Base-by-base conservation (phyloP, 176 grass and related monocot species). In the Sorghum bicolor region DNA sequence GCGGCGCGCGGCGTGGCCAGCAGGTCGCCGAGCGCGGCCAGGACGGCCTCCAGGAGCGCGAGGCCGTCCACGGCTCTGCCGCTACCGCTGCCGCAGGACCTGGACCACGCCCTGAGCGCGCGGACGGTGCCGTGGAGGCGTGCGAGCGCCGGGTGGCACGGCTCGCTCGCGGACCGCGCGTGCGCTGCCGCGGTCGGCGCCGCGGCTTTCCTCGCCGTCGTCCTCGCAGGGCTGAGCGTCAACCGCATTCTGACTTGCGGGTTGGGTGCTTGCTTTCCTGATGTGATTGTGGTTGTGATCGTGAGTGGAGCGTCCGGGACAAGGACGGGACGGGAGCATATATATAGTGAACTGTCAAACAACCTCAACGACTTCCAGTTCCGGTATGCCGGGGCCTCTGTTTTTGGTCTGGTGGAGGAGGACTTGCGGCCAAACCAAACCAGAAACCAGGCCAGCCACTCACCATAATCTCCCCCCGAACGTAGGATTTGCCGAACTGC, bases 101-200 rank as follows among this genome's bases (percentile, higher is more conserved):
- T 16, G 30, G 75, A 79, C 90, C 93, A 95, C 0, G 75, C 40
- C 5, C 41, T 13, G 70, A 91, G 87, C n/a, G 47, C 6, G 15
- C 70, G 43, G 40, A 92, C 39, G 5, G 55, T 26, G 78, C 66
- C 75, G 17, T 90, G 29, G 28, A 95, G 75, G 36, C 76, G 64
- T 1, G 38, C 66, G 17, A 86, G 77, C 24, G 67, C 63, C 25
- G 90, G 88, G 73, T 79, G 84, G 84, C 66, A 78, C 17, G 90
- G 87, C 8, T 88, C 75, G 74, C 93, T 88, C 12, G 76, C 58
- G 11, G 90, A 89, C 8, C 93, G 88, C 15, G 80, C 77, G 77
- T 85, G 87, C 77, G 48, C 64, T 7, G 77, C 70, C 11, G 30
- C 8, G 5, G 22, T 8, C 8, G 34, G 33, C 60, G 47, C 67